These are phyloP conservation scores for Pleurotus cornucopiae DNA, from an alignment of 768 basidiomycete genomes.

Conservation along the genomic window DNA sequence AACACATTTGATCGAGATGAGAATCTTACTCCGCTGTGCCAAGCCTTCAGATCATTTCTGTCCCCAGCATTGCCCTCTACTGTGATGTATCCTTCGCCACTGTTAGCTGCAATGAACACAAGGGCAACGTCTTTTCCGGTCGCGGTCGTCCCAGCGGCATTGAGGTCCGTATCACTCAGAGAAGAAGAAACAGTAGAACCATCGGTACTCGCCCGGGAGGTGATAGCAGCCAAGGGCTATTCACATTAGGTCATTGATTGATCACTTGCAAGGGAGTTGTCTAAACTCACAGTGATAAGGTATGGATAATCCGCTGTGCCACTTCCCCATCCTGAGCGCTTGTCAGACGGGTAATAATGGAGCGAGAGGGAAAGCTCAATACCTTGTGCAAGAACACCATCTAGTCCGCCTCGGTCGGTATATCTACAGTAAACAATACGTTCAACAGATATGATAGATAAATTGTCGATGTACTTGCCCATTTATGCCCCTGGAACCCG, in stretches of 20 bases:
- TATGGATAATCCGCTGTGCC: slow-evolving; percentile 52
- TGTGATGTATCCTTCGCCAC: slow-evolving; percentile 40
- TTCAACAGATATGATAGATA: too few species aligned
- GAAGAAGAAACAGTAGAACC: slow-evolving; percentile 41
- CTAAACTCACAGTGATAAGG: slow-evolving; percentile 32
- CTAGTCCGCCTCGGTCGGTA: slow-evolving; percentile 49
- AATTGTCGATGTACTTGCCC: slow-evolving; percentile 25
- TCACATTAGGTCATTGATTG: too few species aligned
- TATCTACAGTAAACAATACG: slow-evolving; percentile 21
- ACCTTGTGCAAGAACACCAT: slow-evolving; percentile 61
- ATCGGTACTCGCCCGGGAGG: slow-evolving; percentile 29
- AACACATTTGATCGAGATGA: not conserved
- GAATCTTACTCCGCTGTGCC: slow-evolving; percentile 41
- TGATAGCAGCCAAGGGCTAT: slow-evolving; percentile 44
- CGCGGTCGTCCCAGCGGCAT: slow-evolving; percentile 37
- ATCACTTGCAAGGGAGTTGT: too few species aligned
- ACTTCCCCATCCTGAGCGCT: slow-evolving; percentile 38
- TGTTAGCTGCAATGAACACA: slow-evolving; percentile 50
- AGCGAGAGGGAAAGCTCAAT: slow-evolving; percentile 19
- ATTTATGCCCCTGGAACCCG: slow-evolving; percentile 51
- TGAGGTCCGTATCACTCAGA: slow-evolving; percentile 46
- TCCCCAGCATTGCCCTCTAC: slow-evolving; percentile 55
- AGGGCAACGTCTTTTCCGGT: slow-evolving; percentile 44
- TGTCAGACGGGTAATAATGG: not conserved
- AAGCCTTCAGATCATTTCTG: slow-evolving; percentile 44